Conservation (phyloP, 192 early-diverging fungal genomes). For the Thamnidium elegans region DNA sequence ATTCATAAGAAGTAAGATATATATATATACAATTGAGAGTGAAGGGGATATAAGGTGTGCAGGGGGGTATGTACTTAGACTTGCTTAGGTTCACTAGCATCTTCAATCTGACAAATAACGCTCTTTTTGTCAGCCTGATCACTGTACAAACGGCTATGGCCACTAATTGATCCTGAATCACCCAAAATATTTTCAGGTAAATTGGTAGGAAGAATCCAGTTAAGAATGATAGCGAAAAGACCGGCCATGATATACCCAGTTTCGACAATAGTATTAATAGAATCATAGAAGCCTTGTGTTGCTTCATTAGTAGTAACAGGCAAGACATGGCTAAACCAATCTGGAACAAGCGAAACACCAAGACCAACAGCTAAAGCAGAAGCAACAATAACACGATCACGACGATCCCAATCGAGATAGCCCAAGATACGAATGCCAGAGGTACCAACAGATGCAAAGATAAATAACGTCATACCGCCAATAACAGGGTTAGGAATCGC, state of each 20-base stretch:
- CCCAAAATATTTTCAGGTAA: too few relatives aligned
- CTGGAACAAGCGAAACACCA: conserved; percentile 47
- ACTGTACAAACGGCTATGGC: too few relatives aligned
- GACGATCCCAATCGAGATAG: conserved; percentile 52
- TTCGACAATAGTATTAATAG: conserved; percentile 45
- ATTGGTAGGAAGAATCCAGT: conserved; percentile 31
- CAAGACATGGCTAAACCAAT: conserved; percentile 50
- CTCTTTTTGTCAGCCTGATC: too few relatives aligned
- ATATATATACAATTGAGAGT: too few relatives aligned
- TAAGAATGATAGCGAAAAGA: conserved; percentile 41
- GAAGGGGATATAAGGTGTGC: too few relatives aligned
- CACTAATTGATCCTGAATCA: too few relatives aligned
- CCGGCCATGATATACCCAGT: conserved; percentile 46
- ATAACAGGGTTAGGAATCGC: conserved; percentile 45
- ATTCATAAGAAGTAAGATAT: too few relatives aligned
- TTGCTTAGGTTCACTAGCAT: too few relatives aligned
- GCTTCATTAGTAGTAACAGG: conserved; percentile 35
- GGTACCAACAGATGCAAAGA: conserved; percentile 53
- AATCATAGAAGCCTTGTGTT: conserved; percentile 41
- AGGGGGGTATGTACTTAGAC: too few relatives aligned
- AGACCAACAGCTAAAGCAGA: conserved; percentile 45
- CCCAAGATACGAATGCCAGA: conserved; percentile 53
- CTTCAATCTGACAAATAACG: too few relatives aligned
- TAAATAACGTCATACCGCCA: conserved; percentile 54
- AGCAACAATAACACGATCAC: conserved; percentile 52